A percentile compares a stretch with the other conserved stretches of the same genome.
These are phyloP conservation scores for Aspergillus felis DNA, from an alignment of 2,329 filamentous ascomycete genomes.

Conservation along the genomic window DNA sequence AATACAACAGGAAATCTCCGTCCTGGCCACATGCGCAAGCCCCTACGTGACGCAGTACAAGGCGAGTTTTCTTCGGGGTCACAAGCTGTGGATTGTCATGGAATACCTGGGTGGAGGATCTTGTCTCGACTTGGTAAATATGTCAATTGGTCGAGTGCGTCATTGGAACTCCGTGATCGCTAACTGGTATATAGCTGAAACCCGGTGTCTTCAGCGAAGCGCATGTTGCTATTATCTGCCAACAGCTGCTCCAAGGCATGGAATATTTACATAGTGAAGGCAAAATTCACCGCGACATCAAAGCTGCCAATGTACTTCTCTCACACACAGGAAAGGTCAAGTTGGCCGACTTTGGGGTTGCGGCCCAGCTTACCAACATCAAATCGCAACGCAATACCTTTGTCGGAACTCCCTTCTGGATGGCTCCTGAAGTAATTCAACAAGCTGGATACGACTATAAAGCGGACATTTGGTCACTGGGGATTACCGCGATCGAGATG, in stretches of 20 bases:
- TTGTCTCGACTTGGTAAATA: constrained; percentile 77
- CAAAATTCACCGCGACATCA: constrained; percentile 96
- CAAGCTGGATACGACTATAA: constrained; percentile 82
- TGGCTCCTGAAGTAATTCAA: constrained; percentile 92
- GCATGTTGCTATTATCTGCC: constrained; percentile 91
- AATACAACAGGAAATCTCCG: constrained; percentile 94
- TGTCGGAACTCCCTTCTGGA: constrained; percentile 95
- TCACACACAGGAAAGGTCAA: constrained; percentile 88
- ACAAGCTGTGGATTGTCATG: constrained; percentile 99
- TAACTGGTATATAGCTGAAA: constrained; percentile 62
- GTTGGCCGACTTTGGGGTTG: constrained; percentile 94
- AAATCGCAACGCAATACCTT: constrained; percentile 97
- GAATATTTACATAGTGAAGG: constrained; percentile 92
- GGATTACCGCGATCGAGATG: constrained; percentile 88
- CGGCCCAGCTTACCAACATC: constrained; percentile 93
- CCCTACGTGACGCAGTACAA: constrained; percentile 95
- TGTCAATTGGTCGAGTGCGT: neutral
- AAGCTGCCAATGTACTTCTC: constrained; percentile 93
- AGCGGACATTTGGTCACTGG: constrained; percentile 89
- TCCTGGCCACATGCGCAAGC: constrained; percentile 91
- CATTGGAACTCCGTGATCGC: neutral
- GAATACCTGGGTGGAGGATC: constrained; percentile 94
- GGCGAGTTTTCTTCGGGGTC: constrained; percentile 89
- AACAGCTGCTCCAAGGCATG: constrained; percentile 81
- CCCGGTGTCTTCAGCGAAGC: constrained; percentile 81